Evolutionary conservation across 805 yeast species (phyloP).

Genomic region (Cyberlindnera nakhonratchasimensis): DNA sequence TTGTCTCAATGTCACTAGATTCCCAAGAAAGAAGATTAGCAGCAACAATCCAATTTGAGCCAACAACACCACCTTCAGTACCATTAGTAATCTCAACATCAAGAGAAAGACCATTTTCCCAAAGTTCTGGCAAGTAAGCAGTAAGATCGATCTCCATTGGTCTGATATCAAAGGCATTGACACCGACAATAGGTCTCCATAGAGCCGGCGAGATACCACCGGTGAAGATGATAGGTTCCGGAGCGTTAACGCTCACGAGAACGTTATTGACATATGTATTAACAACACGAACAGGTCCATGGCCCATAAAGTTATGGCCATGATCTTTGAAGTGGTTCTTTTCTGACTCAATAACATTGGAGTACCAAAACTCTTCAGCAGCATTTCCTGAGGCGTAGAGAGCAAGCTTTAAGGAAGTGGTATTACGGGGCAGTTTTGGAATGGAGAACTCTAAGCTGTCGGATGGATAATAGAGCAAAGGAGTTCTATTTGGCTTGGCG

Average conservation of each 20-base stretch:
- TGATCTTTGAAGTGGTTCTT: conserved; percentile 36
- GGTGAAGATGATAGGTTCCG: conserved; percentile 72
- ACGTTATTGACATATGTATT: conserved; percentile 58
- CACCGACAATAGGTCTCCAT: conserved; percentile 79
- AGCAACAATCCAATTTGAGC: conserved; percentile 56
- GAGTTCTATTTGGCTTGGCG: conserved; percentile 33
- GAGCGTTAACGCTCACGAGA: conserved; percentile 58
- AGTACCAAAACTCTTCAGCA: conserved; percentile 82
- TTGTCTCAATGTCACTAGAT: conserved; percentile 35
- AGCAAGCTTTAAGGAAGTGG: conserved; percentile 49
- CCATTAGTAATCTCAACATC: conserved; percentile 55
- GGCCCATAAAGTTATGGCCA: conserved; percentile 47
- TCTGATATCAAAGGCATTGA: conserved; percentile 68
- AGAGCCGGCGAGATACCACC: conserved; percentile 80
- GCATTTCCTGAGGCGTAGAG: conserved; percentile 72
- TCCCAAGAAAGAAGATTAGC: conserved; percentile 58
- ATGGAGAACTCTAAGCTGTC: conserved; percentile 35
- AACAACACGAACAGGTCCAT: conserved; percentile 70
- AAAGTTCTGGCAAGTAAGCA: conserved; percentile 63
- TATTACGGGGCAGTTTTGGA: conserved; percentile 49
- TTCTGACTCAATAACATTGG: conserved; percentile 50
- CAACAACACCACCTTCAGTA: conserved; percentile 28
- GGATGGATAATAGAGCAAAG: conserved; percentile 44
- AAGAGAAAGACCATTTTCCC: conserved; percentile 44
- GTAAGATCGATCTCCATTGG: conserved; percentile 70